A percentile compares a stretch with the other conserved stretches of the same genome.
phyloP scores from a whole-genome alignment of 1,139 yeast genomes.

The Taphrina confusa region DNA sequence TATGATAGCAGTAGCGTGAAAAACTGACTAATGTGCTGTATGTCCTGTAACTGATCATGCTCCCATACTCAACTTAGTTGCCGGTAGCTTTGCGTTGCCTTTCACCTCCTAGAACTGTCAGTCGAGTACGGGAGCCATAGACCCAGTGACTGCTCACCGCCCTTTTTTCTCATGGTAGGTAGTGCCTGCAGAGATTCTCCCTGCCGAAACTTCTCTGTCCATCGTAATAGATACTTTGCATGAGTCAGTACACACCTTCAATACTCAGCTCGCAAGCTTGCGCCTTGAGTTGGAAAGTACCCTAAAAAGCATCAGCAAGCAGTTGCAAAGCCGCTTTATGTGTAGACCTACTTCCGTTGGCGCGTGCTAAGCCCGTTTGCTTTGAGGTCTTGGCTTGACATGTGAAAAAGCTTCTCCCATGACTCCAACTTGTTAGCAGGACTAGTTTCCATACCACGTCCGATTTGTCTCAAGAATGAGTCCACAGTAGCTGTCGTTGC shows the following conservation, averaged over 20 bases:
- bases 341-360: conserved; percentile 26
- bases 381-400: conserved; percentile 22
- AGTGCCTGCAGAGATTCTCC: conserved; percentile 15
- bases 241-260: neutral
- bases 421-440: conserved; percentile 15
- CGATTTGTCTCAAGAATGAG: conserved; percentile 18
- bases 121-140: neutral
- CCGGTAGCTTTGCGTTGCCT: conserved; percentile 30
- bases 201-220: conserved; percentile 28
- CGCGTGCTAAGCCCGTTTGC: conserved; percentile 18
- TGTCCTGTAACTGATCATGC: too few species aligned
- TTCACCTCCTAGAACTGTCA: conserved; percentile 16
- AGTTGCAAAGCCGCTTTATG: too few species aligned
- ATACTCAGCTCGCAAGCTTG: too few species aligned
- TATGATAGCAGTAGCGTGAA: too few species aligned
- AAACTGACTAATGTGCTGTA: too few species aligned
- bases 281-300: too few species aligned
- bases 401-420: conserved; percentile 27
- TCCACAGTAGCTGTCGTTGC: conserved; percentile 1
- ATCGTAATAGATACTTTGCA: conserved; percentile 19
- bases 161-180: conserved; percentile 28
- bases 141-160: conserved; percentile 12
- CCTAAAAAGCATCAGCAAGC: too few species aligned
- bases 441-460: conserved; percentile 13
- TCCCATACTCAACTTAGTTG: too few species aligned